Base-by-base conservation (phyloP, 2,329 filamentous ascomycete species). In the Catunica adiposa region DNA sequence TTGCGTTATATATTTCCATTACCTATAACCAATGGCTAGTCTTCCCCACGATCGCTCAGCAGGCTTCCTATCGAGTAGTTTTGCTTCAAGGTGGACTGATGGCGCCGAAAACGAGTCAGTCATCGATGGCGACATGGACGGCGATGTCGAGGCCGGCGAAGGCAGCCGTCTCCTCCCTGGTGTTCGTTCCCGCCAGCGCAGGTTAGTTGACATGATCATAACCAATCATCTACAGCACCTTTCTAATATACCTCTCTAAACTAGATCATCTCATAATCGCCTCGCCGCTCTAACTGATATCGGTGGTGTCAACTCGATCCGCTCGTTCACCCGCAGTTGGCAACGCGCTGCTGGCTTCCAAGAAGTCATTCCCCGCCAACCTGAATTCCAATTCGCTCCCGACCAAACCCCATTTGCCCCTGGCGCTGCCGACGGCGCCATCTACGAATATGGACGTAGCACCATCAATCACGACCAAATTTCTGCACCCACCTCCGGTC, bases 321-420 rank as follows among this genome's bases (percentile, higher is more conserved):
- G 92, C 64, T 94, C 89, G 64, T 97, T 97, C 66, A 86, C 89
- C 47, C 80, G 85, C 59, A 94, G 87, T 62, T 95, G 89, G 85
- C 87, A 90, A 68, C 82, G 90, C 66, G 90, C 90, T 38, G 88
- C 89, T 25, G 83, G 78, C 57, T 97, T 97, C 68, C 78, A 81
- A 60, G 89, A 96, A 67, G 86, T 95, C 62, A 83, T 92, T 34
- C 87, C 88, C 3, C 82, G 86, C 56, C 79, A 82, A 15, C 81
- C 82, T 14, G 83, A 86, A 34, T 88, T 94, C 65, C 73, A 86
- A 54, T 77, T 81, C 60, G 75, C 76, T 1, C 73, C 78, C 44
- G 78, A 80, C 46, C 75, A 78, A 58, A 69, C 70, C 34, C 70
- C 71, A 20, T 64, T 70, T n/a, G 66, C 65, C 54, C 61, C 63